Evolutionary conservation across 1,284 basidiomycete genomes (phyloP).

Genomic region (Flammula alnicola): DNA sequence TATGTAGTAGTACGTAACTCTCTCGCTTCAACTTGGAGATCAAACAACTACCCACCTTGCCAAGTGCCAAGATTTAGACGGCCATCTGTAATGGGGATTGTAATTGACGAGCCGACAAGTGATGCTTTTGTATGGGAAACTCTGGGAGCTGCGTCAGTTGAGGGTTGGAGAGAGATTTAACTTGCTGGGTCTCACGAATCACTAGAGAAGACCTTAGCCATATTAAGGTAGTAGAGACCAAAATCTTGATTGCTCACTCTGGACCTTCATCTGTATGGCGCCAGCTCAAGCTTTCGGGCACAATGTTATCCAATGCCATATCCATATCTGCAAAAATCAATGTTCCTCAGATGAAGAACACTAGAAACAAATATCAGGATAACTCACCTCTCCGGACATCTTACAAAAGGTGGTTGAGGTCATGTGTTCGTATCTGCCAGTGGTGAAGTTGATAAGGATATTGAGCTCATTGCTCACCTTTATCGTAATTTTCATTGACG

Average conservation of each 20-base stretch:
- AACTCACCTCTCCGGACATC: constrained; percentile 34
- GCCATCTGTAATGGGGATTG: constrained; percentile 86
- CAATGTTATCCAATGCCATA: constrained; percentile 85
- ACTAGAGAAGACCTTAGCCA: constrained; percentile 42
- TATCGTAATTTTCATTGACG: constrained; percentile 86
- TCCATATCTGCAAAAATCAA: constrained; percentile 70
- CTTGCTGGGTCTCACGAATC: constrained; percentile 73
- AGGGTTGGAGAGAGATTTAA: neutral
- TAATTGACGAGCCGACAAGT: constrained; percentile 81
- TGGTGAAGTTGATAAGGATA: too few relatives aligned
- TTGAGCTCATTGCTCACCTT: constrained; percentile 42
- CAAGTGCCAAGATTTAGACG: constrained; percentile 87
- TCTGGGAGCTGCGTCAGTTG: constrained; percentile 37
- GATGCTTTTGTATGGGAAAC: constrained; percentile 92
- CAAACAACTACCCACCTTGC: constrained; percentile 62
- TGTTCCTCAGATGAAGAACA: neutral
- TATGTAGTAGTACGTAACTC: constrained; percentile 6
- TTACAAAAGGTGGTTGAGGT: too few relatives aligned
- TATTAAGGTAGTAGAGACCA: neutral
- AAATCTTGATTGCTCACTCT: constrained; percentile 60
- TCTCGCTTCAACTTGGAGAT: neutral
- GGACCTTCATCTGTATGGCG: constrained; percentile 89
- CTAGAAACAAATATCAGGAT: neutral
- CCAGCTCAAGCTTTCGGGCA: constrained; percentile 89
- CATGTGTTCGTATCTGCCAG: too few relatives aligned